These are phyloP conservation scores for Salvia miltiorrhiza DNA, from an alignment of 257 asterid species.

Conservation along the genomic window DNA sequence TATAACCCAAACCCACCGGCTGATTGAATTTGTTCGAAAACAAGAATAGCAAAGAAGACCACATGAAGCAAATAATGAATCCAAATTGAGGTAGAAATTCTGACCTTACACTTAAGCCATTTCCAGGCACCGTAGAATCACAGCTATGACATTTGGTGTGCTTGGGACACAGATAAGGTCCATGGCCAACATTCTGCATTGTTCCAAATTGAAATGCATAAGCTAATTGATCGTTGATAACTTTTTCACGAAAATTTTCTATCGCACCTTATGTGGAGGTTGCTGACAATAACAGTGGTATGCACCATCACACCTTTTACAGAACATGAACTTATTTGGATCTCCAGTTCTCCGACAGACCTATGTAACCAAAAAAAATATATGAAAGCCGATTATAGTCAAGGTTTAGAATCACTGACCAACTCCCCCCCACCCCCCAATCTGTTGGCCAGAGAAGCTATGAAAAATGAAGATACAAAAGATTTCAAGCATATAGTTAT, in stretches of 20 bases:
- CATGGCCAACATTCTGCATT: constrained; percentile 86
- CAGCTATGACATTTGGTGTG: constrained; percentile 98
- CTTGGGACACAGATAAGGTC: constrained; percentile 92
- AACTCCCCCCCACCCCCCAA: not conserved
- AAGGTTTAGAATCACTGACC: constrained; percentile 6
- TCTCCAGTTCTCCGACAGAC: constrained; percentile 92
- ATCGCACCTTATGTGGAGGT: constrained; percentile 93
- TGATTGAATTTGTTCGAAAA: not conserved
- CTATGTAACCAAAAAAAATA: constrained; percentile 34
- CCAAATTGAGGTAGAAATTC: constrained; percentile 22
- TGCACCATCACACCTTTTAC: constrained; percentile 97
- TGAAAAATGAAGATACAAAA: no score
- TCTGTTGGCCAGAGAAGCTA: no score
- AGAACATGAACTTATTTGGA: constrained; percentile 88
- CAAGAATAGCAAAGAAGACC: not conserved
- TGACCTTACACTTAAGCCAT: constrained; percentile 90
- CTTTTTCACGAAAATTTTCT: constrained; percentile 6
- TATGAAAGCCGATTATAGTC: constrained; percentile 5
- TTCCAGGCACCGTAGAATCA: constrained; percentile 88
- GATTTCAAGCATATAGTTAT: no score
- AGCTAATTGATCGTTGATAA: constrained; percentile 13
- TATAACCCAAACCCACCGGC: constrained; percentile 5
- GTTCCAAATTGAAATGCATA: constrained; percentile 23
- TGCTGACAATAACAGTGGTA: constrained; percentile 93
- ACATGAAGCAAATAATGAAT: not conserved